A percentile compares a stretch with the other conserved stretches of the same genome.
These are phyloP conservation scores for Arthrobotrys entomopaga DNA, from an alignment of 2,329 filamentous ascomycete species.

Conservation along the genomic window DNA sequence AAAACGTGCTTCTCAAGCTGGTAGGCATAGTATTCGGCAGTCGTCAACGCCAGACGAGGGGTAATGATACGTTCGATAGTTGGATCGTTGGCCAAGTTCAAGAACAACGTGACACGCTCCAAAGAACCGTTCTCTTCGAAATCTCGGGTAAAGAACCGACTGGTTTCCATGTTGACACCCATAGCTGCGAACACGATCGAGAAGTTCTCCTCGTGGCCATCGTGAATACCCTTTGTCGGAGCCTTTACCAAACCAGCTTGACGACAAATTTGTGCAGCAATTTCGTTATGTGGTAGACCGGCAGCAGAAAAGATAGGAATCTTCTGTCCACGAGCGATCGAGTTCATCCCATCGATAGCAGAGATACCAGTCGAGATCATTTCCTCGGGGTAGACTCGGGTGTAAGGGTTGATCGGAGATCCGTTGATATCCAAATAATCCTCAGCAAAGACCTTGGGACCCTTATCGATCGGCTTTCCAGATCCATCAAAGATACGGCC, in stretches of 20 bases:
- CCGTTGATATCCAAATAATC: conserved; percentile 99
- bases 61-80: conserved; percentile 99
- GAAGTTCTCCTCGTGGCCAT: conserved; percentile 98
- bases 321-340: conserved; percentile 97
- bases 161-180: conserved; percentile 99
- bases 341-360: conserved; percentile 68
- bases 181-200: conserved; percentile 99
- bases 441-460: conserved; percentile 95
- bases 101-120: conserved; percentile 95
- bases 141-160: conserved; percentile 96
- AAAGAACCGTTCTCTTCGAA: conserved; percentile 99
- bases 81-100: conserved; percentile 97
- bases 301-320: conserved; percentile 99
- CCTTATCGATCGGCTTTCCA: conserved; percentile 97
- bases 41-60: conserved; percentile 95
- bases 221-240: conserved; percentile 93
- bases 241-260: conserved; percentile 89
- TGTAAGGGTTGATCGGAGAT: conserved; percentile 97
- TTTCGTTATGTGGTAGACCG: conserved; percentile 99
- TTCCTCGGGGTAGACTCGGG: conserved; percentile 97
- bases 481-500: conserved; percentile 97
- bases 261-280: conserved; percentile 97
- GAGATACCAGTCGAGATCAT: conserved; percentile 99
- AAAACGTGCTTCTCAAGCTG: conserved; percentile 99
- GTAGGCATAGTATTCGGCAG: conserved; percentile 99